A percentile compares a stretch with the other conserved stretches of the same genome.
phyloP scores from a whole-genome alignment of 2,329 filamentous ascomycete species.

The Cladosporium sp. region DNA sequence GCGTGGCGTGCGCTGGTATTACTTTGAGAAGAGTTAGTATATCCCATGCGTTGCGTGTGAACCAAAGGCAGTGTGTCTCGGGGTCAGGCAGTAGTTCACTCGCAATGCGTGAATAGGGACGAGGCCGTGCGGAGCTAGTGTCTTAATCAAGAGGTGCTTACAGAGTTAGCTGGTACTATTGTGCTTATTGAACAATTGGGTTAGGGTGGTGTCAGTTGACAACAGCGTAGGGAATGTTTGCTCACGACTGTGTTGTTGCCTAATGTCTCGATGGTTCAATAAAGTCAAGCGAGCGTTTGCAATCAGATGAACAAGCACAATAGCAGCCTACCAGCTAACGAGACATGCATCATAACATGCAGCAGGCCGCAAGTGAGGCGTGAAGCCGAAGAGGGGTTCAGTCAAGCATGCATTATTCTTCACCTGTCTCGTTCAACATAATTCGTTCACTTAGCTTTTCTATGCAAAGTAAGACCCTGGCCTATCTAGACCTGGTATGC shows the following conservation, averaged over 20 bases:
- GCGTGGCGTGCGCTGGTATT: neutral
- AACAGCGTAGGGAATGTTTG: neutral
- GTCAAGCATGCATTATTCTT: neutral
- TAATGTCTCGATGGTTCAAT: neutral
- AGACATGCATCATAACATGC: neutral
- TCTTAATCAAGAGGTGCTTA: too few species aligned
- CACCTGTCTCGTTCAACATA: slow-evolving; percentile 3
- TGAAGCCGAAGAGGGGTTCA: neutral
- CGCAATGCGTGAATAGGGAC: neutral
- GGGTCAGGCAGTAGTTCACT: neutral
- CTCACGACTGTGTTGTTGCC: neutral
- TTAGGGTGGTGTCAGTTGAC: too few species aligned
- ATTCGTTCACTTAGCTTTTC: neutral
- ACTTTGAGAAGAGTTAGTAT: neutral
- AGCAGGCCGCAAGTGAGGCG: neutral
- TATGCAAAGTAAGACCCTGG: neutral
- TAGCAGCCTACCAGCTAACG: neutral
- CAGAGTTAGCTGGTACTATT: too few species aligned
- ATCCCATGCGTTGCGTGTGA: neutral
- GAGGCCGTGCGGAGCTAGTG: neutral
- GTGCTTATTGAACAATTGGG: too few species aligned
- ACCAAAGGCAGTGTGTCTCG: neutral
- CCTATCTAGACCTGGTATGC: neutral
- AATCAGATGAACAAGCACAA: neutral
- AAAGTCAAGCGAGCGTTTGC: neutral